Conservation (phyloP, 768 basidiomycete species). For the Phaeolepiota aurea region DNA sequence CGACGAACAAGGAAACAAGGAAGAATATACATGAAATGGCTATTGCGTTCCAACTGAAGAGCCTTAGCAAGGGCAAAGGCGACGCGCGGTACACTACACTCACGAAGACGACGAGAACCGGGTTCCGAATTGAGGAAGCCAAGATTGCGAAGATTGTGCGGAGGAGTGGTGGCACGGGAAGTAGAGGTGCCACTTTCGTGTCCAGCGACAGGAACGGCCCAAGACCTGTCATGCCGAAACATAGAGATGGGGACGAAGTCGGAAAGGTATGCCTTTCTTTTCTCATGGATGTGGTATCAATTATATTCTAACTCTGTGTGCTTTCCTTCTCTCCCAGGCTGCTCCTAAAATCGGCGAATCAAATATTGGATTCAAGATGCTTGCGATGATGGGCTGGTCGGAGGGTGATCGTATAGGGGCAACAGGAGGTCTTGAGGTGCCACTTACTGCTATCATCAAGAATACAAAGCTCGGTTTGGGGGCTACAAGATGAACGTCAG, state of each 20-base stretch:
- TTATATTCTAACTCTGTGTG: slow-evolving; percentile 1
- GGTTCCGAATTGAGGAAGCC: slow-evolving; percentile 44
- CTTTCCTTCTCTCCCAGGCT: slow-evolving; percentile 31
- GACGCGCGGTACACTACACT: slow-evolving; percentile 70
- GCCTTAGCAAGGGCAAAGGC: slow-evolving; percentile 66
- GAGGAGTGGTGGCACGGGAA: slow-evolving; percentile 25
- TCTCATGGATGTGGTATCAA: no score
- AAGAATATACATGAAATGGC: slow-evolving; percentile 77
- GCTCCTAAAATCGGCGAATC: slow-evolving; percentile 74
- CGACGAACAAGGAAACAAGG: slow-evolving; percentile 66
- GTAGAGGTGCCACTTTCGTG: slow-evolving; percentile 25
- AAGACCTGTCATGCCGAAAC: slow-evolving; percentile 29
- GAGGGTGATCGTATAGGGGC: slow-evolving; percentile 74
- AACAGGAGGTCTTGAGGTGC: slow-evolving; percentile 59
- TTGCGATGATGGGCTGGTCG: slow-evolving; percentile 87
- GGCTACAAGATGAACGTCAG: slow-evolving; percentile 42
- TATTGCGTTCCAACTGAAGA: slow-evolving; percentile 69
- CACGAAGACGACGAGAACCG: slow-evolving; percentile 55
- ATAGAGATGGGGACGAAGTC: slow-evolving; percentile 81
- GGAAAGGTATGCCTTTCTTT: slow-evolving; percentile 48
- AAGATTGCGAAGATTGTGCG: slow-evolving; percentile 43
- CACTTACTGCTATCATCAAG: slow-evolving; percentile 81
- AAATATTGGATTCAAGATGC: slow-evolving; percentile 83
- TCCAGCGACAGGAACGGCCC: slow-evolving; percentile 18
- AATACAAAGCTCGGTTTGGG: slow-evolving; percentile 80